phyloP scores from a whole-genome alignment of 345 rosid species.

The Mangifera indica region DNA sequence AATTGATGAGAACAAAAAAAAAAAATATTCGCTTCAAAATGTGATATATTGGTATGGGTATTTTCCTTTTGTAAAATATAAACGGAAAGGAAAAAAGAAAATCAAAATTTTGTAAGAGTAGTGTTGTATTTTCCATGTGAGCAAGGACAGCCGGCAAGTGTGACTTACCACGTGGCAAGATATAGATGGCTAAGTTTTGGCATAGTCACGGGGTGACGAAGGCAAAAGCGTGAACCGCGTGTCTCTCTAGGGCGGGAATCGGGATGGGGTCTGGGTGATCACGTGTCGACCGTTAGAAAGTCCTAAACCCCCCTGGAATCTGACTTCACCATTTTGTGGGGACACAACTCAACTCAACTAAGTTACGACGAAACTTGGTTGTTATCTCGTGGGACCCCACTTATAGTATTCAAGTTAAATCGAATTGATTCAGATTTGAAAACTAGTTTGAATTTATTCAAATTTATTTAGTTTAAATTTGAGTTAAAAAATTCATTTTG shows the following conservation, averaged over 20 bases:
- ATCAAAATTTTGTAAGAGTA: background rate
- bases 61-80: background rate
- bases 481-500: too few relatives aligned
- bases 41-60: background rate
- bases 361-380: background rate
- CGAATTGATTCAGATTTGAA: too few relatives aligned
- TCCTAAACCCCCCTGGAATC: slow-evolving; percentile 17
- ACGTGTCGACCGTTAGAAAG: slow-evolving; percentile 43
- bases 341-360: background rate
- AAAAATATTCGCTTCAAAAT: background rate
- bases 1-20: too few relatives aligned
- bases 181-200: background rate
- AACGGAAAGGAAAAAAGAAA: background rate
- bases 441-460: too few relatives aligned
- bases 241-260: slow-evolving; percentile 13
- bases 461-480: too few relatives aligned
- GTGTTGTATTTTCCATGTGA: slow-evolving; percentile 8
- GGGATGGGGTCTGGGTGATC: slow-evolving; percentile 8
- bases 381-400: background rate
- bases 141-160: background rate
- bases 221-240: slow-evolving; percentile 26
- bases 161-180: slow-evolving; percentile 1
- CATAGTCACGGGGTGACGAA: slow-evolving; percentile 14
- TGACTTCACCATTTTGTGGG: slow-evolving; percentile 26
- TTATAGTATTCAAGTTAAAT: too few relatives aligned